Evolutionary conservation across 176 grass and related monocot genomes (phyloP).

Genomic region (Paspalum vaginatum): DNA sequence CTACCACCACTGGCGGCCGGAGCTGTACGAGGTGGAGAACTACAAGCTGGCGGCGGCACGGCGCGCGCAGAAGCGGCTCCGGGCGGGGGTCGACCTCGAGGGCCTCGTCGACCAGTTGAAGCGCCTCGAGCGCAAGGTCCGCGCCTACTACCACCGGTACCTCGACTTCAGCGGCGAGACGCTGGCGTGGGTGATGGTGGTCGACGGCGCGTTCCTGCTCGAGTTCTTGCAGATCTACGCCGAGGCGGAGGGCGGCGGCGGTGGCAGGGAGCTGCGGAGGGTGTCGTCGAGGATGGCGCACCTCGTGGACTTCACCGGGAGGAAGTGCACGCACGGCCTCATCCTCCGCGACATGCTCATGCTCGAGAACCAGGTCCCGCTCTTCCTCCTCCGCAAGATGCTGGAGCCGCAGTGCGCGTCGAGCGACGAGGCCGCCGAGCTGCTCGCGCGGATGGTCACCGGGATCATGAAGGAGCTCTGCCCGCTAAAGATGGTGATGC

Average conservation of each 20-base stretch:
- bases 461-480: constrained; percentile 71
- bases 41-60: constrained; percentile 79
- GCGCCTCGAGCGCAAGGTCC: constrained; percentile 63
- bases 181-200: constrained; percentile 86
- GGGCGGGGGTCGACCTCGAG: constrained; percentile 42
- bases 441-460: constrained; percentile 63
- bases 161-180: constrained; percentile 87
- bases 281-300: constrained; percentile 75
- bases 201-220: constrained; percentile 83
- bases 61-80: constrained; percentile 65
- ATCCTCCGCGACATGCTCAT: constrained; percentile 82
- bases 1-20: constrained; percentile 82
- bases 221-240: constrained; percentile 83
- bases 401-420: constrained; percentile 58
- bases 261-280: constrained; percentile 42
- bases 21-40: constrained; percentile 89
- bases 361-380: constrained; percentile 91
- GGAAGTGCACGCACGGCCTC: constrained; percentile 64
- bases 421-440: constrained; percentile 38
- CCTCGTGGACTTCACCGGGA: constrained; percentile 71
- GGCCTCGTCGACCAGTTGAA: constrained; percentile 57
- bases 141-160: constrained; percentile 80
- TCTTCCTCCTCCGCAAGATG: constrained; percentile 66
- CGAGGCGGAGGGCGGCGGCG: background rate
- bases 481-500: constrained; percentile 77